A percentile compares a stretch with the other conserved stretches of the same genome.
These are phyloP conservation scores for Inga laurina DNA, from an alignment of 306 rosid genomes.

Conservation along the genomic window DNA sequence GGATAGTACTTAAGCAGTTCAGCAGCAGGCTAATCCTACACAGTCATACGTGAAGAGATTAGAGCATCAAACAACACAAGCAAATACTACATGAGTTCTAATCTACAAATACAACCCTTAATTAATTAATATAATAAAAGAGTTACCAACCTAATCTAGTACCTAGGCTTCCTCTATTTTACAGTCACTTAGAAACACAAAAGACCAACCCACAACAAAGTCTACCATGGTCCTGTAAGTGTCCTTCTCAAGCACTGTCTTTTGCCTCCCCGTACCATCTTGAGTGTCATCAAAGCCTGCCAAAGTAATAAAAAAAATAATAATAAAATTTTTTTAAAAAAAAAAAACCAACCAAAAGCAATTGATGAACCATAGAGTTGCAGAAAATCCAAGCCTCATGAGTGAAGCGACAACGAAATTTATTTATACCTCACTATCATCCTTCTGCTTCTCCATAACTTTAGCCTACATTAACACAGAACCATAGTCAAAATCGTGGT, in stretches of 20 bases:
- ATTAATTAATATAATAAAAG: constrained; percentile 35
- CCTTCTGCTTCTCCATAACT: constrained; percentile 63
- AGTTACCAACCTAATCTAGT: constrained; percentile 37
- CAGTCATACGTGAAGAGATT: not conserved
- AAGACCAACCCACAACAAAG: constrained; percentile 5
- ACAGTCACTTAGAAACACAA: constrained; percentile 13
- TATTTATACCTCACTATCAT: constrained; percentile 46
- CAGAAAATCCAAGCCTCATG: not conserved
- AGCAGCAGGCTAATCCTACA: constrained; percentile 30
- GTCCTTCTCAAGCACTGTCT: constrained; percentile 82
- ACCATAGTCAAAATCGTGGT: constrained; percentile 19
- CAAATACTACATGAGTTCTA: constrained; percentile 36
- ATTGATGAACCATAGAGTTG: not conserved
- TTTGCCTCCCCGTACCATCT: constrained; percentile 43
- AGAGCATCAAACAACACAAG: constrained; percentile 19
- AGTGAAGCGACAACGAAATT: not conserved
- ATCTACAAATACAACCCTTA: constrained; percentile 35
- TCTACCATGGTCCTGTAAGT: constrained; percentile 90
- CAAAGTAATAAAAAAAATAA: not conserved
- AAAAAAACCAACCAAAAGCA: not conserved
- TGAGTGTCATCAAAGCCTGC: constrained; percentile 56
- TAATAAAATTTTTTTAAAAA: not conserved
- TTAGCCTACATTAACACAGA: constrained; percentile 60
- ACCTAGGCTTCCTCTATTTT: constrained; percentile 28
- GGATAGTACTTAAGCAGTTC: constrained; percentile 8